Evolutionary conservation across 306 rosid species (phyloP), one percentile per base, ranked within the genome.

Genomic region (Dalbergia oliveri): DNA sequence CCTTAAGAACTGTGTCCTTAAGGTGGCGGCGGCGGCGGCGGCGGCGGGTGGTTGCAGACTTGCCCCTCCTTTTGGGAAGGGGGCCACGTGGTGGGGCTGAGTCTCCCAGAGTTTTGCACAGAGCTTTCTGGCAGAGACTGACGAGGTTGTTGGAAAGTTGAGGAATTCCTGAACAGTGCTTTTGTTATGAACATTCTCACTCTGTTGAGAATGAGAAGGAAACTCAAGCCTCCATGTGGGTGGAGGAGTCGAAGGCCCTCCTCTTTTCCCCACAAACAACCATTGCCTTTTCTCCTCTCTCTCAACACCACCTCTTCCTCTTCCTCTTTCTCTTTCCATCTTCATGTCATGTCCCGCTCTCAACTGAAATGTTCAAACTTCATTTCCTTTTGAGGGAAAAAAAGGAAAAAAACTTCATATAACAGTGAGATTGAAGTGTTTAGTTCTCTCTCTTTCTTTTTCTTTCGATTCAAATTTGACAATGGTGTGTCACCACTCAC

Each of bases 181-280:
- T 73, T 19, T 54, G 71, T 10, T 49, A 33, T 12, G 34, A 18
- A 39, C 64, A 56, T 77, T 26, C 9, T 43, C 10, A 35, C 39
- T 35, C 35, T 64, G 75, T 11, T 61, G 66, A 79, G 80, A 62
- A 6, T 12, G 56, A 50, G 56, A 50, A 6, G 83, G 76, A 59
- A 84, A 78, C 63, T 86, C 86, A 58, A 93, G 94, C 82, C 93
- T 90, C 95, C 97, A 92, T 61, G 72, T 69, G 12, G 95, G 97
- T 35, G 95, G 87, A 76, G 97, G 93, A 82, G 97, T 92, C 26
- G 82, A 88, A 67, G 80, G 75, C 0, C 83, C 87, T 69, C 87
- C 83, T 73, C 81, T 86, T 85, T 81, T 92, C 59, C 85, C 88
- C 4, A 73, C 87, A 79, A 73, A 34, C 7, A 61, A 82, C 63